Evolutionary conservation across 2,329 filamentous ascomycete genomes (phyloP).

Genomic region (Sporothrix pallida): DNA sequence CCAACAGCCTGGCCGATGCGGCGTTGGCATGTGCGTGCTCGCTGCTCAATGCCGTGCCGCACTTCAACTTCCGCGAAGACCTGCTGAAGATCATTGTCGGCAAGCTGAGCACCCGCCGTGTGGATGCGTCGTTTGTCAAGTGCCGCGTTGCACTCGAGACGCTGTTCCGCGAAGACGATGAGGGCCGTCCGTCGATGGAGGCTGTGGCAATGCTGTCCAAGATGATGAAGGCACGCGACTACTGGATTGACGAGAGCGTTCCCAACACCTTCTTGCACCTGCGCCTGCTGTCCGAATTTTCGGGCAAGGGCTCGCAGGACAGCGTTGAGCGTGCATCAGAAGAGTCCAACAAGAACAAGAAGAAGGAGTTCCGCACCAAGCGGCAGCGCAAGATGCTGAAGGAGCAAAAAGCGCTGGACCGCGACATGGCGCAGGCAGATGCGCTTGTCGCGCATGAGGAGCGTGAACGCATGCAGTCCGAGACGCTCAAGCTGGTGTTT

Average conservation of each 20-base stretch:
- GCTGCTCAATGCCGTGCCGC: constrained; percentile 79
- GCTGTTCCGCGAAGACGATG: constrained; percentile 85
- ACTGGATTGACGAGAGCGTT: constrained; percentile 80
- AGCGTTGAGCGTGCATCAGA: constrained; percentile 64
- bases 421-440: constrained; percentile 92
- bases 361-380: constrained; percentile 88
- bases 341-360: constrained; percentile 70
- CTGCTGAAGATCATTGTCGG: constrained; percentile 84
- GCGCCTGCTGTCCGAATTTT: constrained; percentile 85
- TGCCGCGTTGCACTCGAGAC: constrained; percentile 80
- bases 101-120: constrained; percentile 74
- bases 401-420: constrained; percentile 85
- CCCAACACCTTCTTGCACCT: constrained; percentile 91
- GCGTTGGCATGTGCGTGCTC: constrained; percentile 87
- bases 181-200: constrained; percentile 86
- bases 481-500: constrained; percentile 95
- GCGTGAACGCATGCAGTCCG: constrained; percentile 89
- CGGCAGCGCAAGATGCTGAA: constrained; percentile 80
- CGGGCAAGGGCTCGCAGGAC: constrained; percentile 80
- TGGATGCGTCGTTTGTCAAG: constrained; percentile 77
- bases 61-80: constrained; percentile 95
- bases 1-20: constrained; percentile 64
- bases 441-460: constrained; percentile 91
- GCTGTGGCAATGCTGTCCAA: constrained; percentile 83
- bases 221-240: constrained; percentile 92